These are phyloP conservation scores for Epicoccum nigrum DNA, from an alignment of 2,329 filamentous ascomycete species.

Conservation along the genomic window DNA sequence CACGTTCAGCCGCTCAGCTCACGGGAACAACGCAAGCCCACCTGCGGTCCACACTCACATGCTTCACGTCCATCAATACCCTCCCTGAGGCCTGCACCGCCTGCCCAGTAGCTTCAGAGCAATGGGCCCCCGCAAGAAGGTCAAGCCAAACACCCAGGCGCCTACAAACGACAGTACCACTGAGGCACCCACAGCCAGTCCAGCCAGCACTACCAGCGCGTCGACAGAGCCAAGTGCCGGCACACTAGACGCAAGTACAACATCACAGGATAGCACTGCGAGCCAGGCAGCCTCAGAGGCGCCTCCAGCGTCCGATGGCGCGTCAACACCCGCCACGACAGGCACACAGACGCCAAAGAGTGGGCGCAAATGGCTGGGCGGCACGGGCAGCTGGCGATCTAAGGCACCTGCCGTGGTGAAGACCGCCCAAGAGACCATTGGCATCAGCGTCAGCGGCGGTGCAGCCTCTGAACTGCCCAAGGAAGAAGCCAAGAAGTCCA, in stretches of 20 bases:
- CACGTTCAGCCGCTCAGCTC: conserved; percentile 9
- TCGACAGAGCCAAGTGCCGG: background rate
- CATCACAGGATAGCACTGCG: conserved; percentile 22
- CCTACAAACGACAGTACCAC: conserved; percentile 21
- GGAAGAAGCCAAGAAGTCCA: conserved; percentile 37
- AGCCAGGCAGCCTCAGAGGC: conserved; percentile 23
- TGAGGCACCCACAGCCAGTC: conserved; percentile 11
- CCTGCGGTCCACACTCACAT: conserved; percentile 5
- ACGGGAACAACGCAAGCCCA: conserved; percentile 8
- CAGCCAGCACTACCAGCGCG: conserved; percentile 1
- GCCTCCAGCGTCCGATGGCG: conserved; percentile 17
- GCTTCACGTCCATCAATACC: conserved; percentile 4
- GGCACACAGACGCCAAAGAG: conserved; percentile 28
- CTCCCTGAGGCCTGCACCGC: conserved; percentile 15
- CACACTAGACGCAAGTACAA: conserved; percentile 17
- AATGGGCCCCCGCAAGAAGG: conserved; percentile 52
- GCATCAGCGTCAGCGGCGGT: conserved; percentile 50
- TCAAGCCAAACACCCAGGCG: conserved; percentile 47
- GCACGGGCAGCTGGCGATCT: conserved; percentile 51
- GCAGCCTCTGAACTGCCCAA: conserved; percentile 49
- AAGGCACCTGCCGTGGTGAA: conserved; percentile 56
- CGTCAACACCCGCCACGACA: conserved; percentile 22
- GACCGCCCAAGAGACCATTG: conserved; percentile 55
- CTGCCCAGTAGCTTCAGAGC: conserved; percentile 23
- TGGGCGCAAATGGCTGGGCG: conserved; percentile 52